phyloP scores from a whole-genome alignment of 2,329 filamentous ascomycete species.

The Davidsoniella australis region DNA sequence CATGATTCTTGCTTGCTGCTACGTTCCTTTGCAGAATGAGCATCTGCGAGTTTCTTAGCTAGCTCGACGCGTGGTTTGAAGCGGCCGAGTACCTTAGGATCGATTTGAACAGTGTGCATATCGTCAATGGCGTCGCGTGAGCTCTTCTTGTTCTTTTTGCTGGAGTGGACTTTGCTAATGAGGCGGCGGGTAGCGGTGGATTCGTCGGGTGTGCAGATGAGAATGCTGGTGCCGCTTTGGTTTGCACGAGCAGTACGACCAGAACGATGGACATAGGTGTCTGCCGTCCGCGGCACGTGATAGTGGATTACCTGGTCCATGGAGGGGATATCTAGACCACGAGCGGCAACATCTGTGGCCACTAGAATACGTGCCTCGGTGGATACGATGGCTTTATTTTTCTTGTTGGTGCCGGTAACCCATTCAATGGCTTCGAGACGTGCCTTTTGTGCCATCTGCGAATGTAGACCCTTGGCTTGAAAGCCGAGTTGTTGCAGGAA shows the following conservation, averaged over 20 bases:
- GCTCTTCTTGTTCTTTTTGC: constrained; percentile 30
- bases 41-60: constrained; percentile 76
- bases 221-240: constrained; percentile 59
- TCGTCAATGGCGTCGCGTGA: constrained; percentile 28
- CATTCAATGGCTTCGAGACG: constrained; percentile 83
- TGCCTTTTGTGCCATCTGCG: constrained; percentile 89
- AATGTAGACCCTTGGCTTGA: constrained; percentile 65
- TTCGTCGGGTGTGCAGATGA: constrained; percentile 85
- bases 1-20: constrained; percentile 69
- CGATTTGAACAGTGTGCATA: constrained; percentile 67
- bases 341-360: constrained; percentile 83
- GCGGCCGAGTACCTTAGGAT: constrained; percentile 59
- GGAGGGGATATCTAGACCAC: constrained; percentile 80
- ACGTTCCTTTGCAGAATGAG: constrained; percentile 72
- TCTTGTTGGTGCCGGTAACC: constrained; percentile 51
- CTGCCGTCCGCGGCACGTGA: constrained; percentile 78
- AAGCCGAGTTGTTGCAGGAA: constrained; percentile 70
- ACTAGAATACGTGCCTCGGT: constrained; percentile 51
- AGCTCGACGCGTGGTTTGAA: constrained; percentile 63
- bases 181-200: constrained; percentile 69
- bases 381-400: constrained; percentile 15
- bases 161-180: constrained; percentile 71
- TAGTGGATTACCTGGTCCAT: constrained; percentile 90
- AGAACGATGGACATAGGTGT: constrained; percentile 89
- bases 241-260: constrained; percentile 81